These are phyloP conservation scores for Gautieria morchelliformis DNA, from an alignment of 768 basidiomycete genomes.

Conservation along the genomic window DNA sequence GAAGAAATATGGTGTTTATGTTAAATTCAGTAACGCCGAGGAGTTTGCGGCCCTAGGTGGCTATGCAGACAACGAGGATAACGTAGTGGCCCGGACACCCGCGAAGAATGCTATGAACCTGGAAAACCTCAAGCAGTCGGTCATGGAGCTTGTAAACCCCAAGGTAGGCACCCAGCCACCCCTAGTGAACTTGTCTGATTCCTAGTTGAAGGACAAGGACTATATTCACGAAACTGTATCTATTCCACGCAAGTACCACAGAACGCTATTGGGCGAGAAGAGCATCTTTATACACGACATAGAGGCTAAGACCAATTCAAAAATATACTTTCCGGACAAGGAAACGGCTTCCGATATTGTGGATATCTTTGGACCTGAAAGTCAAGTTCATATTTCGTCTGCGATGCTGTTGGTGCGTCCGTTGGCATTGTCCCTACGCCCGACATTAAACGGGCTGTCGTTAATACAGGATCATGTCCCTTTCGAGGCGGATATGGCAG, in stretches of 20 bases:
- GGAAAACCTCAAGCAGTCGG: constrained; percentile 88
- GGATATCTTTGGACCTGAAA: constrained; percentile 94
- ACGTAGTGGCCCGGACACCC: constrained; percentile 95
- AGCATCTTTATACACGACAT: constrained; percentile 96
- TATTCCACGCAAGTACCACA: constrained; percentile 91
- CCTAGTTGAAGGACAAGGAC: constrained; percentile 73
- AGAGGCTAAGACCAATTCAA: constrained; percentile 91
- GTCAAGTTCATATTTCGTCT: constrained; percentile 92
- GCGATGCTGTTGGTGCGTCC: constrained; percentile 81
- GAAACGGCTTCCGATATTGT: constrained; percentile 92
- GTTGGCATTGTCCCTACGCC: neutral
- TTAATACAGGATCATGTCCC: constrained; percentile 82
- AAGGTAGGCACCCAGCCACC: constrained; percentile 44
- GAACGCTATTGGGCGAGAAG: constrained; percentile 91
- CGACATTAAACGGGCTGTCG: neutral
- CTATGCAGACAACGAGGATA: constrained; percentile 96
- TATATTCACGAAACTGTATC: constrained; percentile 89
- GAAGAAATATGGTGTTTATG: constrained; percentile 99
- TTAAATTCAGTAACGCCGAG: constrained; percentile 97
- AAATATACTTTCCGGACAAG: constrained; percentile 87
- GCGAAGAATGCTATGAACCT: constrained; percentile 95
- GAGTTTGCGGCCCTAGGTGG: constrained; percentile 93
- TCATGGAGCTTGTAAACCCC: constrained; percentile 96
- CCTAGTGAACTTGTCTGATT: neutral
- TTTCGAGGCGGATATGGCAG: constrained; percentile 89